Percentiles rank a stretch among this genome's conserved stretches.
Conservation (phyloP, 1,284 basidiomycete genomes). For the Irpex sp. region DNA sequence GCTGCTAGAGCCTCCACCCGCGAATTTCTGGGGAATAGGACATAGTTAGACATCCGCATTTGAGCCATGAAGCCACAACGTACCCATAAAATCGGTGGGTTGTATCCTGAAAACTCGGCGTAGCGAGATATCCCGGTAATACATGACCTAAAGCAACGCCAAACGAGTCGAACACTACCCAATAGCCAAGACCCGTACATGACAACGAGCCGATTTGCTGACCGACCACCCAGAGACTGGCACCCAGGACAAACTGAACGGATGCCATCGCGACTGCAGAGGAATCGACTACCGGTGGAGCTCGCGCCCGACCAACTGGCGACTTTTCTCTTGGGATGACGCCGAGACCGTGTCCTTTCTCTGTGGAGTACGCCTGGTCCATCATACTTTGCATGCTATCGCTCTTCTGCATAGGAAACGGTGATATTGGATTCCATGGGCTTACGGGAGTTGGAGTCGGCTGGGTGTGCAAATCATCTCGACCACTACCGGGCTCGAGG, state of each 20-base stretch:
- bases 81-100: conserved; percentile 66
- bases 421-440: conserved; percentile 48
- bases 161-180: conserved; percentile 93
- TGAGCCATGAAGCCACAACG: conserved; percentile 24
- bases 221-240: conserved; percentile 85
- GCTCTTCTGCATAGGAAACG: conserved; percentile 26
- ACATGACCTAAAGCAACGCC: conserved; percentile 65
- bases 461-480: conserved; percentile 40
- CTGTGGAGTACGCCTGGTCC: neutral
- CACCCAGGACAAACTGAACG: conserved; percentile 59
- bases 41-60: neutral
- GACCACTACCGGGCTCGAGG: conserved; percentile 31
- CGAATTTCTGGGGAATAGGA: conserved; percentile 48
- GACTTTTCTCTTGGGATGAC: conserved; percentile 15
- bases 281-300: conserved; percentile 18
- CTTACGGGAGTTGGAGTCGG: conserved; percentile 49
- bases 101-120: conserved; percentile 24
- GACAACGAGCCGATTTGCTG: conserved; percentile 87
- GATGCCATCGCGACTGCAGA: conserved; percentile 28
- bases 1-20: conserved; percentile 76
- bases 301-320: conserved; percentile 20
- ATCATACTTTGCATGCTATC: neutral
- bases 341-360: conserved; percentile 8
- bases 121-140: conserved; percentile 38
- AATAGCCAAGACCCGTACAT: conserved; percentile 90